Base-by-base conservation (phyloP, 2,329 filamentous ascomycete species). In the Penicillium sp. region DNA sequence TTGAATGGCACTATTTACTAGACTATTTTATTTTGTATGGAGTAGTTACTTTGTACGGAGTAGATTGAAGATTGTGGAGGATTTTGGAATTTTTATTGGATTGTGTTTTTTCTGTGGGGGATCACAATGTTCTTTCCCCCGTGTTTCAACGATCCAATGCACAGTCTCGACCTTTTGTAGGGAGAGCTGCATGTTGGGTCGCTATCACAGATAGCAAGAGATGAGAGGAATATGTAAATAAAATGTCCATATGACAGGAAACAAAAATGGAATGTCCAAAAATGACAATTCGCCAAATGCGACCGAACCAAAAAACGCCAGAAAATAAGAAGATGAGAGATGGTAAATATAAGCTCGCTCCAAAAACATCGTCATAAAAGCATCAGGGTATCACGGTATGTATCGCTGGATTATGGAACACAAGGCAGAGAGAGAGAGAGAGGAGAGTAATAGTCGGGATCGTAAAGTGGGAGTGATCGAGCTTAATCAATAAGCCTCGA, bases 401-500 rank as follows among this genome's bases (percentile, higher is more conserved):
- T 57, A 52, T 58, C 56, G 54, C 41, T 55, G 44, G 38, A 53
- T 60, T 57, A 55, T 60, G 60, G 59, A 58, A 61, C 60, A 66
- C 62, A 66, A 62, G 62, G 57, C 57, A 51, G 45, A 61, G 29
- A 50, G 39, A n/a, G n/a, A 23, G 31, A 61, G 39, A 41, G 39
- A 15, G 31, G 36, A 16, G 13, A 21, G n/a, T 23, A n/a, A n/a
- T 43, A 33, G 49, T 51, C 29, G 39, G 21, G 10, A 46, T 50
- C 34, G 46, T 56, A 51, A 56, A 27, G 60, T 56, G 36, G 48
- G 33, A 16, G 21, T n/a, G 16, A 31, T 45, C 27, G 39, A 34
- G 50, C 21, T 52, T 46, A 46, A 23, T 50, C 62, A 83, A 63
- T 78, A 83, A 49, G 80, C 79, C 65, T 79, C 76, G 67, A 82